Base-by-base conservation (phyloP, 169 alveolate genomes). In the Plasmodium vinckei region DNA sequence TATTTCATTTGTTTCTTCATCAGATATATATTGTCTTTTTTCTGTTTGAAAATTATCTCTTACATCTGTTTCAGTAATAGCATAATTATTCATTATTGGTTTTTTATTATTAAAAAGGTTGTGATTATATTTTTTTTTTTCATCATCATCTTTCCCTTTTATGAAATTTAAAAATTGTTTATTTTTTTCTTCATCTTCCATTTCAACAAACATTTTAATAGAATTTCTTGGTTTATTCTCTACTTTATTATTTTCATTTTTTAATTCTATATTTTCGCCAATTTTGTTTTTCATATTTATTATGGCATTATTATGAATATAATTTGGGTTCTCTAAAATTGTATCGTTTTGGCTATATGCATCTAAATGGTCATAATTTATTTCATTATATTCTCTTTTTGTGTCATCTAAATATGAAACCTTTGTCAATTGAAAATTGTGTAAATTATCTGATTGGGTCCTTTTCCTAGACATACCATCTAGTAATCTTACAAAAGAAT, bases 401-500 rank as follows among this genome's bases (percentile, higher is more conserved):
- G 7, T 2, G 0, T 2, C 5, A 33, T 5, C 42, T 33, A 33
- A 5, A 33, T 3, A 33, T 0, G 42, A 33, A 33, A 33, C 42
- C 42, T 33, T 33, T 33, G 42, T 1, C 42, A 33, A 33, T 33
- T 33, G 7, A 33, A 3, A 4, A 5, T 33, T 33, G 42, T 33
- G 42, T 33, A 33, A 33, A 0, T 33, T 33, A 5, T 33, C 5
- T 33, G 65, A 17, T 4, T 42, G 3, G 4, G 0, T 3, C 4
- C 10, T 44, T 17, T 69, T 69, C 12, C 79, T 25, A 7, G 88
- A 63, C 27, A 82, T 25, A 15, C 27, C 70, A 6, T 56, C 63
- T 25, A 82, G 25, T 51, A 82, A 60, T 15, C 54, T 10, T 4
- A 82, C 84, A 60, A 82, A 82, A 12, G 90, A 82, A 47, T 82